Evolutionary conservation across 1,139 yeast species (phyloP), one percentile per base, ranked within the genome.

Genomic region (Candida glucosophila): DNA sequence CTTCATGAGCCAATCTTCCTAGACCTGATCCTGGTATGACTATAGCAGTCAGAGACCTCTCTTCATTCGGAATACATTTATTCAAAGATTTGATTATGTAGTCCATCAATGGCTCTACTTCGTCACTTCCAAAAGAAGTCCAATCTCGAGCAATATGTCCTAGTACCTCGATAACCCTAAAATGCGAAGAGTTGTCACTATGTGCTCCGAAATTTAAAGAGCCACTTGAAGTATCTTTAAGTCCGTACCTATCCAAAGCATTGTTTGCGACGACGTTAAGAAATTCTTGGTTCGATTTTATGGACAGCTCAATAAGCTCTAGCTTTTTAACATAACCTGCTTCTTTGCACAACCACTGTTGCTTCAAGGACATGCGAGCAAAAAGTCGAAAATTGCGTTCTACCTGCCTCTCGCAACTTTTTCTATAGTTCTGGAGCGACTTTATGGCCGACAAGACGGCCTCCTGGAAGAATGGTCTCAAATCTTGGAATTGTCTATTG

Each of bases 21-120:
- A 78, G 55, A 0, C 94, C 94, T 1, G 86, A 70, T 0, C 94
- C 94, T 0, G 94, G 93, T 2, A 80, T 67, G 4, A 82, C 47
- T 1, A 80, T 60, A 11, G 67, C 45, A 0, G 81, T 69, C 5
- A 54, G 47, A 1, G 34, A 29, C 22, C 44, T 40, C 11, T 49
- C 46, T 1, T 32, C 29, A 2, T 31, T 36, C 2, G 60, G 52
- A 8, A 57, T 41, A 2, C 55, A 31, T 5, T 39, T 25, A 2
- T 52, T 36, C 15, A 68, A 38, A 17, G 57, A 57, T 0, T 37
- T 22, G 7, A 28, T 40, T 11, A 81, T 55, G 35, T 73, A 82
- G 2, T 57, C 43, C 22, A 72, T 37, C 24, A 82, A 48, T 1
- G 79, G 79, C 5, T 43, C 34, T 2, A 77, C 49, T 42, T 79